phyloP scores from a whole-genome alignment of 495 filamentous ascomycete species.

The Platismatia glauca region DNA sequence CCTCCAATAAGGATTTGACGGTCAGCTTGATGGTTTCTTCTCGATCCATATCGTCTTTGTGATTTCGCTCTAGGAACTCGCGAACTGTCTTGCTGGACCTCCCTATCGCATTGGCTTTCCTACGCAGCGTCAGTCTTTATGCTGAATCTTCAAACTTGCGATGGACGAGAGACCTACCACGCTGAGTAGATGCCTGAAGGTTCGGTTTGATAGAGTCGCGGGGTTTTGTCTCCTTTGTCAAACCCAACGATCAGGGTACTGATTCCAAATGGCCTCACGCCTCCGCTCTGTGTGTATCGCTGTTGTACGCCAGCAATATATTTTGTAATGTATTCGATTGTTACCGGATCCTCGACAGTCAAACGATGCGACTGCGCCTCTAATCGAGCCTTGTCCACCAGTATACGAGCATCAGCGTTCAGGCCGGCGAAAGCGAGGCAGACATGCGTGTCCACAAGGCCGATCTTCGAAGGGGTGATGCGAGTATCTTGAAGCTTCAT shows the following conservation, averaged over 20 bases:
- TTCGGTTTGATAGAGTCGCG: conserved; percentile 93
- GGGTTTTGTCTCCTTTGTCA: conserved; percentile 77
- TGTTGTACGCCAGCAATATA: conserved; percentile 97
- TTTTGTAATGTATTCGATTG: conserved; percentile 98
- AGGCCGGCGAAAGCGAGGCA: conserved; percentile 94
- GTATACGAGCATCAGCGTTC: conserved; percentile 93
- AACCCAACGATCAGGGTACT: conserved; percentile 96
- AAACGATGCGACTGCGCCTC: conserved; percentile 96
- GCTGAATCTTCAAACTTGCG: conserved; percentile 2
- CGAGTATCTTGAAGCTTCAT: conserved; percentile 99
- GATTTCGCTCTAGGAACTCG: conserved; percentile 96
- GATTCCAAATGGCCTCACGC: conserved; percentile 94
- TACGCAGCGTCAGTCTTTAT: conserved; percentile 29
- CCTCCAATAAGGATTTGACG: conserved; percentile 94
- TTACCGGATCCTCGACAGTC: conserved; percentile 96
- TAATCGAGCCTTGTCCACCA: conserved; percentile 93
- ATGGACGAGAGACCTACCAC: conserved; percentile 52
- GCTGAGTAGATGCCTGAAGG: conserved; percentile 97
- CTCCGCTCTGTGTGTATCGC: conserved; percentile 95
- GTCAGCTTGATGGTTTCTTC: conserved; percentile 95
- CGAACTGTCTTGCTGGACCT: conserved; percentile 97
- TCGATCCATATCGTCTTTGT: conserved; percentile 92
- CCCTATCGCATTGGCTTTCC: conserved; percentile 99
- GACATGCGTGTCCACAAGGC: conserved; percentile 86
- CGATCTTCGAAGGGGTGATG: conserved; percentile 97